These are phyloP conservation scores for Gastrodia elata DNA, from an alignment of 106 monocot genomes.

Conservation along the genomic window DNA sequence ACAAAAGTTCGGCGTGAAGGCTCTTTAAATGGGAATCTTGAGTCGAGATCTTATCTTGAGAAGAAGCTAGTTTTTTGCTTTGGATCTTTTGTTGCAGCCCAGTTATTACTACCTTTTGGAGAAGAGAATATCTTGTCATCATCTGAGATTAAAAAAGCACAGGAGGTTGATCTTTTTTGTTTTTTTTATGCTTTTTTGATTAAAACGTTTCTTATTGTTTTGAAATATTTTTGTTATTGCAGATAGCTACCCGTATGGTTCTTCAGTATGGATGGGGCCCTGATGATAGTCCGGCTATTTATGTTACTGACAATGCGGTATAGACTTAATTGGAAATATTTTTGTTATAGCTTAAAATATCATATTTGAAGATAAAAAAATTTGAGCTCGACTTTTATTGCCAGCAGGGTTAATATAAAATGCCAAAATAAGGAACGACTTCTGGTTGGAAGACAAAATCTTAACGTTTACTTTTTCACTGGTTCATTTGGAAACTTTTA, in stretches of 20 bases:
- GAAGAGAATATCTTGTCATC: slow-evolving; percentile 80
- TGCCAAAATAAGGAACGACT: background rate
- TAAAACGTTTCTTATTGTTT: background rate
- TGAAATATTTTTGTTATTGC: slow-evolving; percentile 9
- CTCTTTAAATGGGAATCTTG: slow-evolving; percentile 66
- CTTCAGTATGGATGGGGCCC: slow-evolving; percentile 94
- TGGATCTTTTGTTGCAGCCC: slow-evolving; percentile 70
- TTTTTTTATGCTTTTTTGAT: background rate
- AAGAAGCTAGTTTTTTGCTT: slow-evolving; percentile 87
- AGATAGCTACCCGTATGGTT: slow-evolving; percentile 93
- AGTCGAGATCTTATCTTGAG: slow-evolving; percentile 78
- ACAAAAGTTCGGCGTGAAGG: slow-evolving; percentile 59
- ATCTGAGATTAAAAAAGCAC: slow-evolving; percentile 72
- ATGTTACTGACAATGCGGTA: slow-evolving; percentile 71
- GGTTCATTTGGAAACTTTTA: background rate
- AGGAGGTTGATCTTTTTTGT: slow-evolving; percentile 44
- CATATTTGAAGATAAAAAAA: background rate
- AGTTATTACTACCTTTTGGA: slow-evolving; percentile 70
- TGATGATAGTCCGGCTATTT: slow-evolving; percentile 81
- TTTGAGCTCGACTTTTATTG: background rate
- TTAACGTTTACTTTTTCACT: background rate
- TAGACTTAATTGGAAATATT: background rate
- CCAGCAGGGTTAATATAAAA: background rate
- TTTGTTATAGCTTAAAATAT: background rate
- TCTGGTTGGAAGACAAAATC: background rate